Base-by-base conservation (phyloP, 768 basidiomycete genomes). In the Suillus tomentosus region DNA sequence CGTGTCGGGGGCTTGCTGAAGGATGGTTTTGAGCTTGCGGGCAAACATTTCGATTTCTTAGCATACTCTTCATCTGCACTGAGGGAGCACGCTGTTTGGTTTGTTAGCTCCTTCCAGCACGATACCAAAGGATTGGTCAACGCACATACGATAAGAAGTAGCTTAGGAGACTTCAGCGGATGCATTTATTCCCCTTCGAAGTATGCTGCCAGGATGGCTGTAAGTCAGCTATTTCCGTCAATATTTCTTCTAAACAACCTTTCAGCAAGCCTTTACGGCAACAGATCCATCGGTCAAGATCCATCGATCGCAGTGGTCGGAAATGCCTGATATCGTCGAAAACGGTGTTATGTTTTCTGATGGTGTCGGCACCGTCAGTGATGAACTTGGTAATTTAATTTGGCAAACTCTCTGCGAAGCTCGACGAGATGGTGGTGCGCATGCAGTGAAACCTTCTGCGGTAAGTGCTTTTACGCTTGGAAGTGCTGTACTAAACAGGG, bases 71-170 rank as follows among this genome's bases (percentile, higher is more conserved):
- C 78, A 51, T 94, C 93, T 2, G 86, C 93, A 5, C 76, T 95
- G 19, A 85, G 88, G 31, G 85, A 90, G 64, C 93, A 95, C 70
- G 84, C 90, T 0, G 92, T 94, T 7, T 95, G 93, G 92, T 94
- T 90, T 67, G 77, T 94, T 70, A 80, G 78, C 53, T 85, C 88
- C 0, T 94, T 94, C 74, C 17, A 76, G 14, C 79, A 85, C 65
- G 73, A 77, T 5, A 71, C 72, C 10, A 78, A 77, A 39, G 82
- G 81, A 0, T 59, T 58, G 43, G 79, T 94, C 34, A 82, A 81
- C 11, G 84, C 90, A 1, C 78, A 83, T 47, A 75, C 65, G 13
- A 92, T 96, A 63, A 83, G 93, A 19, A 66, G 77, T 13, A 77
- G 80, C 1, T 78, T 94, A 13, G 94, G 94, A 5, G 81, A 92